phyloP scores from a whole-genome alignment of 1,139 yeast genomes.

The Hyphopichia fennica region DNA sequence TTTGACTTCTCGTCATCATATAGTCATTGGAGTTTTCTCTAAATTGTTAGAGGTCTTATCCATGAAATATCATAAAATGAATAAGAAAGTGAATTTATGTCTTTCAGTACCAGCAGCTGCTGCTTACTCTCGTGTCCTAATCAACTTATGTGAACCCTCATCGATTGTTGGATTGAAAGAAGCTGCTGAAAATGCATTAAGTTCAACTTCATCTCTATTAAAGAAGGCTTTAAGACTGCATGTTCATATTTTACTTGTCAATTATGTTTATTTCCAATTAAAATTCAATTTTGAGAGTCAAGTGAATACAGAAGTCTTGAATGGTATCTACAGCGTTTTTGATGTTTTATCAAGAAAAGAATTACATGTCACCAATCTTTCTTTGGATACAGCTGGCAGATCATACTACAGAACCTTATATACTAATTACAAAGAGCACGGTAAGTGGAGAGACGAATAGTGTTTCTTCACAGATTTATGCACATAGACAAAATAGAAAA shows the following conservation, averaged over 20 bases:
- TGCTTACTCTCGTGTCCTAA: slow-evolving; percentile 57
- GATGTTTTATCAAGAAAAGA: slow-evolving; percentile 71
- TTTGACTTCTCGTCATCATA: slow-evolving; percentile 70
- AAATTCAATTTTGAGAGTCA: slow-evolving; percentile 46
- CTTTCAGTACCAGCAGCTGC: slow-evolving; percentile 31
- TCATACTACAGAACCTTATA: slow-evolving; percentile 67
- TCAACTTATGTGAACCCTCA: slow-evolving; percentile 73
- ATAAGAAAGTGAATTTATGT: neutral
- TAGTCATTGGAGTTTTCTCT: slow-evolving; percentile 51
- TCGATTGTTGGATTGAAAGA: slow-evolving; percentile 15
- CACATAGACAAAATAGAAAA: neutral
- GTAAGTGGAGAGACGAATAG: slow-evolving; percentile 76
- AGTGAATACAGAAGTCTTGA: slow-evolving; percentile 51
- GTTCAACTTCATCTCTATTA: slow-evolving; percentile 54
- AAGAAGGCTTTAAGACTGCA: slow-evolving; percentile 64
- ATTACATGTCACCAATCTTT: slow-evolving; percentile 59
- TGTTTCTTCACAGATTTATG: neutral
- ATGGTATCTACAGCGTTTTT: slow-evolving; percentile 64
- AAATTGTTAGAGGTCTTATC: slow-evolving; percentile 50
- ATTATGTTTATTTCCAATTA: slow-evolving; percentile 54
- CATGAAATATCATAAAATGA: slow-evolving; percentile 12
- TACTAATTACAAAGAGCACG: slow-evolving; percentile 70
- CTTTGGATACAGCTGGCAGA: slow-evolving; percentile 73
- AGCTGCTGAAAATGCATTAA: slow-evolving; percentile 35
- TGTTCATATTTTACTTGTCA: slow-evolving; percentile 60